These are phyloP conservation scores for Tilletia setariae DNA, from an alignment of 1,284 basidiomycete genomes.

Conservation along the genomic window DNA sequence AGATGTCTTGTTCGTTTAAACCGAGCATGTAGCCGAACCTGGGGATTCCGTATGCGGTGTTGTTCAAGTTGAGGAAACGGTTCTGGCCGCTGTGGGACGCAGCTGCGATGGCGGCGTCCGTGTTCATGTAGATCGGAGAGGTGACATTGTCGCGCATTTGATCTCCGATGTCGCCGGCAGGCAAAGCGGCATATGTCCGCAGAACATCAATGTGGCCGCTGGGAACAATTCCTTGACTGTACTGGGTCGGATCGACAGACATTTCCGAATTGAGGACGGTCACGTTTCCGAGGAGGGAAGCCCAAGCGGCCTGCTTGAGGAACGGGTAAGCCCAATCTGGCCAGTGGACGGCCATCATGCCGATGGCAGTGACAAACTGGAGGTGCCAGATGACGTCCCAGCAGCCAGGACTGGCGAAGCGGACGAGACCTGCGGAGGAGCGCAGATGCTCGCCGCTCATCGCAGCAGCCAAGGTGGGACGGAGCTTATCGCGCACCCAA, in stretches of 20 bases:
- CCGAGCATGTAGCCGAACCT: conserved; percentile 77
- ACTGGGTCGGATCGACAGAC: conserved; percentile 10
- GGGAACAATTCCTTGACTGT: not conserved
- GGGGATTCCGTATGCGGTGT: conserved; percentile 63
- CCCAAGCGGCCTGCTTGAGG: conserved; percentile 54
- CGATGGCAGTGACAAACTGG: conserved; percentile 70
- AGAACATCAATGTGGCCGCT: conserved; percentile 25
- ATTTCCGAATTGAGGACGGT: conserved; percentile 30
- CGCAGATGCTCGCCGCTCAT: conserved; percentile 86
- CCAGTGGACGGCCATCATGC: conserved; percentile 92
- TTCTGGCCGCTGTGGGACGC: conserved; percentile 56
- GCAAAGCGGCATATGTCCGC: conserved; percentile 30
- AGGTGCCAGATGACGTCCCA: conserved; percentile 88
- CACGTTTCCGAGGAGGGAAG: conserved; percentile 42
- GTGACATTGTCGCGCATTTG: conserved; percentile 66
- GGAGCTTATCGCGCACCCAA: conserved; percentile 38
- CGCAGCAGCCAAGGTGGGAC: conserved; percentile 65
- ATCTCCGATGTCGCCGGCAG: conserved; percentile 31
- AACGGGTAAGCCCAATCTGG: conserved; percentile 76
- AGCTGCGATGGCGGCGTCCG: conserved; percentile 57
- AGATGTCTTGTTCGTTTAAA: conserved; percentile 75
- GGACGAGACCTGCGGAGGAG: conserved; percentile 75
- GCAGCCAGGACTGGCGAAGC: conserved; percentile 88
- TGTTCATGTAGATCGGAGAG: conserved; percentile 76
- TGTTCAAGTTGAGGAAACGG: conserved; percentile 63